Conservation (phyloP, 805 yeast genomes). For the Lipomyces mesembrius region DNA sequence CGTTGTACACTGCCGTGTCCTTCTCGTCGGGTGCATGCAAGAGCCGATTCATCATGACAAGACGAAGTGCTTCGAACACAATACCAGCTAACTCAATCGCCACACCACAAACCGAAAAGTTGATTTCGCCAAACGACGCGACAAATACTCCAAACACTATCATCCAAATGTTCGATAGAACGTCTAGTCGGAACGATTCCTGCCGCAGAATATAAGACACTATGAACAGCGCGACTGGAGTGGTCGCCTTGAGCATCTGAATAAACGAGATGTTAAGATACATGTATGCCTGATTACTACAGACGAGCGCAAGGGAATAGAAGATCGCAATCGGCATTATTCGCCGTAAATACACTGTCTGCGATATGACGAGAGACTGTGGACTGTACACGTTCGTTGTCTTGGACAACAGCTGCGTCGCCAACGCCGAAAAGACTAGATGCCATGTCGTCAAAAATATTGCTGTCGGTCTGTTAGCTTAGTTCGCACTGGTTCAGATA, state of each 20-base stretch:
- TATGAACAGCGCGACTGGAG: conserved; percentile 40
- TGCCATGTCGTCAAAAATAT: conserved; percentile 41
- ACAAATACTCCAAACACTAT: conserved; percentile 40
- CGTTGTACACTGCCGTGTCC: conserved; percentile 21
- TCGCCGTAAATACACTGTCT: conserved; percentile 29
- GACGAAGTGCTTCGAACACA: conserved; percentile 38
- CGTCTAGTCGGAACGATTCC: conserved; percentile 35
- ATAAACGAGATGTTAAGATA: conserved; percentile 41
- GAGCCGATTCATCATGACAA: conserved; percentile 39
- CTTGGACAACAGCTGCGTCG: conserved; percentile 38
- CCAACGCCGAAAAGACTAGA: conserved; percentile 37
- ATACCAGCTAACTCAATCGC: conserved; percentile 36
- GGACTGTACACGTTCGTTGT: conserved; percentile 30
- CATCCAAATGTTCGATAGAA: conserved; percentile 38
- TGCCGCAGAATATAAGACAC: conserved; percentile 36
- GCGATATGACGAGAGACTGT: conserved; percentile 32
- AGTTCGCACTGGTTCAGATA: not conserved
- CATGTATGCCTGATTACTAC: conserved; percentile 39
- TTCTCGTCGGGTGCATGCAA: conserved; percentile 32
- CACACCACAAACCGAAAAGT: conserved; percentile 34
- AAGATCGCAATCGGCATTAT: conserved; percentile 40
- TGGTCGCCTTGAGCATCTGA: conserved; percentile 41
- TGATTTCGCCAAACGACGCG: conserved; percentile 40
- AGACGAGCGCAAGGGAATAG: conserved; percentile 39
- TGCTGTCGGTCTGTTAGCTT: conserved; percentile 17